Evolutionary conservation across 2,329 filamentous ascomycete species (phyloP), one percentile per base, ranked within the genome.

Genomic region (Fonsecaea nubica): DNA sequence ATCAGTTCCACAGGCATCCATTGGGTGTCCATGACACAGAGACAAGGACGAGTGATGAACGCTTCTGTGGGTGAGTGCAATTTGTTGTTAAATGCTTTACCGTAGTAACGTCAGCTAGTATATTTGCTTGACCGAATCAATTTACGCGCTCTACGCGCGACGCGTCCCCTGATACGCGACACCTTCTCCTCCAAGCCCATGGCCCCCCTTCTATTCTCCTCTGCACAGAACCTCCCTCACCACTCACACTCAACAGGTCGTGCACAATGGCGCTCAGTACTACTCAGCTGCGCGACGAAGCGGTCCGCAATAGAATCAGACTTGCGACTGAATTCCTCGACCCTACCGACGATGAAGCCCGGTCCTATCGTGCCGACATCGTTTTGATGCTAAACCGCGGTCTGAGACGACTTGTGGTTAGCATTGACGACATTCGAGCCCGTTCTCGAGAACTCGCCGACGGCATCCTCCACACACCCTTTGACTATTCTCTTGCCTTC

Each of bases 271-370:
- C 71, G 62, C 69, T 73, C 63, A 68, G 70, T 73, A 86, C 84
- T 67, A 82, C 87, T 72, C 88, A 90, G 81, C 87, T 96, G 74
- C 88, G 90, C 79, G 93, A 97, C 84, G 92, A 95, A 80, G 92
- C 90, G 72, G 89, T 90, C 74, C 87, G 88, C 74, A 90, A 96
- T 81, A 92, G 93, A 75, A 88, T 97, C 78, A 90, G 92, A 74
- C 88, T 90, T 71, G 93, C 92, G n/a, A 87, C 90, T 74, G 93
- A 97, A 78, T 97, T 98, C 76, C 87, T 98, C 52, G 94, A 97
- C 83, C 94, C 94, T 68, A 89, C 64, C 48, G 62, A 71, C 66
- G 61, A 67, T 57, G 68, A 63, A 52, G 67, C 64, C 40, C 70
- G 82, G 79, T 96, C 92, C 79, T 97, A 97, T 81, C 88, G 93